These are phyloP conservation scores for Apiotrichum veenhuisii DNA, from an alignment of 1,284 basidiomycete genomes.

Conservation along the genomic window DNA sequence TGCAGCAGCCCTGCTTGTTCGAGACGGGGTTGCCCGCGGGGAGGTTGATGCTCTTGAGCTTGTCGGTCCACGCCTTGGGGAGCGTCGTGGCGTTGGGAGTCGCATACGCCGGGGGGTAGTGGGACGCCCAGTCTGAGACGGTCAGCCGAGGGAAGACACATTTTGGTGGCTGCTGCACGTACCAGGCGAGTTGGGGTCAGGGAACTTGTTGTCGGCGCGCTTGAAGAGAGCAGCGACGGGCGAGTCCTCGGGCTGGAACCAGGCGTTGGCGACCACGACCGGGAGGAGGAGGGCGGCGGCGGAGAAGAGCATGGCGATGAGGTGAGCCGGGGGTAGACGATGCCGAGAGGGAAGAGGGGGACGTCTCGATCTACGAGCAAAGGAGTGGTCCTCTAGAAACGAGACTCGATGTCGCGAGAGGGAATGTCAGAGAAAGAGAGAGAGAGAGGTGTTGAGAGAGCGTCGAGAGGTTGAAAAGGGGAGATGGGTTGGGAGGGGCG, in stretches of 20 bases:
- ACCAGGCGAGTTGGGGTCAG: conserved; percentile 17
- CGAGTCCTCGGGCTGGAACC: conserved; percentile 15
- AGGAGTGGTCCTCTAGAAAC: conserved; percentile 1
- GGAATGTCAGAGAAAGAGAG: background rate
- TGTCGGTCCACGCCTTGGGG: conserved; percentile 29
- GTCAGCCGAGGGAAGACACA: too few relatives aligned
- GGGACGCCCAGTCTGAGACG: conserved; percentile 12
- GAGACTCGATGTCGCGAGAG: background rate
- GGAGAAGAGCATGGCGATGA: conserved; percentile 10
- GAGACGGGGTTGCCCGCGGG: conserved; percentile 16
- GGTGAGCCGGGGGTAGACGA: conserved; percentile 1
- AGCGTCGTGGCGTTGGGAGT: conserved; percentile 17
- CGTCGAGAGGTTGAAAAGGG: too few relatives aligned
- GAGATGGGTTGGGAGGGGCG: background rate
- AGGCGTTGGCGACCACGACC: conserved; percentile 5
- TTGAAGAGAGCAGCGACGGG: conserved; percentile 23
- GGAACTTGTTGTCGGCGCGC: conserved; percentile 11
- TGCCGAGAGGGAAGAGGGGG: background rate
- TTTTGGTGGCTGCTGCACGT: too few relatives aligned
- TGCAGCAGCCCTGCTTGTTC: conserved; percentile 15
- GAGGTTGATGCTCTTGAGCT: conserved; percentile 15
- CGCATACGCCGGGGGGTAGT: conserved; percentile 18
- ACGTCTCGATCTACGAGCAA: background rate
- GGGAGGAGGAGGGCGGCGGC: conserved; percentile 10
- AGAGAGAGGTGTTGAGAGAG: too few relatives aligned